A percentile compares a stretch with the other conserved stretches of the same genome.
Conservation (phyloP, 2,329 filamentous ascomycete species). For the Canariomyces notabilis region DNA sequence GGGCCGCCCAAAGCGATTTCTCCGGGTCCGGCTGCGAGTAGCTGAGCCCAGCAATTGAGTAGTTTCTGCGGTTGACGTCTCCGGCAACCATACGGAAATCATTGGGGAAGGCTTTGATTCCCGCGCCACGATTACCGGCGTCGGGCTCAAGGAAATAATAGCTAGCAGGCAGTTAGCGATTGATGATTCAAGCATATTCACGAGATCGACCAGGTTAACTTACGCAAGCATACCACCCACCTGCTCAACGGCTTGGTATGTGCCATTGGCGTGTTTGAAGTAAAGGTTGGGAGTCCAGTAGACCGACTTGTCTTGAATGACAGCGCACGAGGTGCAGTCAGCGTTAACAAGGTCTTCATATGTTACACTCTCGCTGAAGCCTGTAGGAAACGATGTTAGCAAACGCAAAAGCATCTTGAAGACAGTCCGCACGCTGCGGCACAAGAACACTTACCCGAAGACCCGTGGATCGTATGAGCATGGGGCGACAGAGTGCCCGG, state of each 20-base stretch:
- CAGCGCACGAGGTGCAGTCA: conserved; percentile 74
- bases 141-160: conserved; percentile 73
- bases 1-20: conserved; percentile 64
- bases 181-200: not conserved
- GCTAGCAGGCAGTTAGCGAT: conserved; percentile 37
- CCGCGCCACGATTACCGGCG: conserved; percentile 29
- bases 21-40: conserved; percentile 58
- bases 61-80: conserved; percentile 61
- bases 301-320: conserved; percentile 76
- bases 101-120: conserved; percentile 67
- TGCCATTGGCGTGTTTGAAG: conserved; percentile 65
- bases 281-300: conserved; percentile 82
- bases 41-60: conserved; percentile 62
- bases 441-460: conserved; percentile 56
- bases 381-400: conserved; percentile 39
- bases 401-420: not conserved
- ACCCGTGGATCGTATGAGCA: conserved; percentile 71
- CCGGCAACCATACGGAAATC: conserved; percentile 82
- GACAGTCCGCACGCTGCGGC: too few relatives aligned
- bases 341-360: conserved; percentile 54
- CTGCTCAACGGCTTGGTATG: conserved; percentile 64
- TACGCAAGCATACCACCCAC: conserved; percentile 81
- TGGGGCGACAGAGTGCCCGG: conserved; percentile 57
- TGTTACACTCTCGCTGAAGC: conserved; percentile 55
- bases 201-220: conserved; percentile 37